Evolutionary conservation across 495 filamentous ascomycete genomes (phyloP).

Genomic region (Hamigera avellanea): DNA sequence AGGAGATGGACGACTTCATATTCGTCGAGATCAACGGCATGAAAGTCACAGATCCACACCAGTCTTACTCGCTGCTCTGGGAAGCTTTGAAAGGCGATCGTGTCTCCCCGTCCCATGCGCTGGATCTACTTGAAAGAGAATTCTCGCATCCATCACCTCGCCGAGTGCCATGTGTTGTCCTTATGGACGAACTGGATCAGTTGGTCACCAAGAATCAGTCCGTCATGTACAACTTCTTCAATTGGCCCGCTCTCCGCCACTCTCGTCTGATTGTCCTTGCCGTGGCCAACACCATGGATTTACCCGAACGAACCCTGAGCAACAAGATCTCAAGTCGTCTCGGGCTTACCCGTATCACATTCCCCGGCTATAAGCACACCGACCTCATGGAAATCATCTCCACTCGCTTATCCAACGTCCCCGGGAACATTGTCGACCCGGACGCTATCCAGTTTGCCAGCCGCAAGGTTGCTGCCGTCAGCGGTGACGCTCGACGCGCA

Average conservation of each 20-base stretch:
- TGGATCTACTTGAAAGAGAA: constrained; percentile 82
- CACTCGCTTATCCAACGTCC: constrained; percentile 75
- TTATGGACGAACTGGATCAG: constrained; percentile 99
- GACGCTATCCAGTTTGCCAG: constrained; percentile 96
- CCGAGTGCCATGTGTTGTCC: constrained; percentile 86
- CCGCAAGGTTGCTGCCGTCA: constrained; percentile 92
- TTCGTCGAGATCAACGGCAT: constrained; percentile 99
- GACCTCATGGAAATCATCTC: constrained; percentile 97
- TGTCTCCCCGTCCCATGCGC: constrained; percentile 81
- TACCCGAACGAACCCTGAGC: constrained; percentile 89
- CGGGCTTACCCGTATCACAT: constrained; percentile 84
- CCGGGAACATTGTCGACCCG: constrained; percentile 78
- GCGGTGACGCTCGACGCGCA: constrained; percentile 83
- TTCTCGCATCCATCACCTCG: constrained; percentile 84
- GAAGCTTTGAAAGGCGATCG: constrained; percentile 89
- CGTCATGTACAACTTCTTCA: constrained; percentile 99
- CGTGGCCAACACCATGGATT: constrained; percentile 98
- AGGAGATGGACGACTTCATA: constrained; percentile 97
- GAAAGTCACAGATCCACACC: constrained; percentile 97
- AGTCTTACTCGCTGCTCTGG: constrained; percentile 92
- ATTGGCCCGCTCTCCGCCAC: constrained; percentile 92
- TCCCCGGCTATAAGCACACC: constrained; percentile 92
- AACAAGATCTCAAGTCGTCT: constrained; percentile 96
- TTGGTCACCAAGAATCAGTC: constrained; percentile 94
- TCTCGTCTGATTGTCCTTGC: constrained; percentile 90